Percentiles rank a stretch among this genome's conserved stretches.
Evolutionary conservation across 148 eudicot genomes (phyloP).

Genomic region (Chenopodium formosanum): DNA sequence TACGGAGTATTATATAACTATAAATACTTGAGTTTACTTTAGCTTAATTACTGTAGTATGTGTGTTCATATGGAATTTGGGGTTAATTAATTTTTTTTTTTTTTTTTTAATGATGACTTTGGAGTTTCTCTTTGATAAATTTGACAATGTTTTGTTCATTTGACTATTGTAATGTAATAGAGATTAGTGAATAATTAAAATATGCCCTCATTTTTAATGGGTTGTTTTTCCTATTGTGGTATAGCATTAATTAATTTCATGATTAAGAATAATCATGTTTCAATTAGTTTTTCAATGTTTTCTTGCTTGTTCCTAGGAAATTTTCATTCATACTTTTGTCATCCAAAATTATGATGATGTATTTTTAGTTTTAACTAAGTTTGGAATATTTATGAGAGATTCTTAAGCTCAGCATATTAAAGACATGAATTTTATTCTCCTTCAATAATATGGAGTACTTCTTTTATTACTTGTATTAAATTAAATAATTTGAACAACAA

Average conservation of each 20-base stretch:
- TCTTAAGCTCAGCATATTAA: neutral
- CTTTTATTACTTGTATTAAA: too few species aligned
- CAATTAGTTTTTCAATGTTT: neutral
- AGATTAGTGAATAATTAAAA: neutral
- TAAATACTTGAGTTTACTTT: constrained; percentile 11
- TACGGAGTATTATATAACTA: too few species aligned
- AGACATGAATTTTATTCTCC: neutral
- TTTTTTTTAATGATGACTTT: constrained; percentile 10
- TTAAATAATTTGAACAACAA: too few species aligned
- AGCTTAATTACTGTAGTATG: constrained; percentile 9
- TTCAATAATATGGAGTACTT: too few species aligned
- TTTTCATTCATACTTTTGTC: neutral
- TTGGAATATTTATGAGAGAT: neutral
- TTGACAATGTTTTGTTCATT: constrained; percentile 15
- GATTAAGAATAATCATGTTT: neutral
- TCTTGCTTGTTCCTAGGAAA: neutral
- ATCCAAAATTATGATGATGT: neutral
- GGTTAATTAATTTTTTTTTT: neutral
- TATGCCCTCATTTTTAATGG: constrained; percentile 7
- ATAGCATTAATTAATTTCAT: neutral
- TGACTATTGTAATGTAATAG: constrained; percentile 21
- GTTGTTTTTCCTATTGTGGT: neutral
- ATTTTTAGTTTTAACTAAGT: neutral
- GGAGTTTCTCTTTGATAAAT: constrained; percentile 10
- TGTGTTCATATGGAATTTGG: constrained; percentile 25